A percentile compares a stretch with the other conserved stretches of the same genome.
Conservation (phyloP, 352 stramenopile species). For the Pythium dissotocum region DNA sequence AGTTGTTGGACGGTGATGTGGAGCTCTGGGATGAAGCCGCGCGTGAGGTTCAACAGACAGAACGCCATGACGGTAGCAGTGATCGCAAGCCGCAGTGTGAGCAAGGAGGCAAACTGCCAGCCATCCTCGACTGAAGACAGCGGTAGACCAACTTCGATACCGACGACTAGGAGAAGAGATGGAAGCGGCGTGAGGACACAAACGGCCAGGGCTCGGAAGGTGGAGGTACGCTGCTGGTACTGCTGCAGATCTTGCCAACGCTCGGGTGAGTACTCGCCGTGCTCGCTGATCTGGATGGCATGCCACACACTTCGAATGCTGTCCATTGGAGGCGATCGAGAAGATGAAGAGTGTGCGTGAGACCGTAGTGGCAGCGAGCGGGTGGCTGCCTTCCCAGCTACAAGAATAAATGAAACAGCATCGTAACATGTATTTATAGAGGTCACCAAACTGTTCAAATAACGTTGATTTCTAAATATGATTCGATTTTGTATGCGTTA, state of each 20-base stretch:
- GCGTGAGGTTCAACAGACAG: neutral
- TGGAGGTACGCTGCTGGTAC: neutral
- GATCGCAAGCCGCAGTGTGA: neutral
- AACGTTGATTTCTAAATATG: too few species aligned
- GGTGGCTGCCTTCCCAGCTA: too few species aligned
- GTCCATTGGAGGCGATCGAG: too few species aligned
- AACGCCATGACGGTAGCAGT: constrained; percentile 13
- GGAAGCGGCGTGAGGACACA: constrained; percentile 1
- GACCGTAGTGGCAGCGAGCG: too few species aligned
- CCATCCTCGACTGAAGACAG: neutral
- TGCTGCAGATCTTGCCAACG: neutral
- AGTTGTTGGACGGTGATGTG: neutral
- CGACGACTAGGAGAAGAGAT: neutral
- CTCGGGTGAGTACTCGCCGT: constrained; percentile 1
- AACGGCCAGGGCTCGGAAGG: neutral
- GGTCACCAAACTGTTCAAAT: too few species aligned
- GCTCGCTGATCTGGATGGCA: neutral
- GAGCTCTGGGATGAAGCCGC: constrained; percentile 7
- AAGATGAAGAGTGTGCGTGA: too few species aligned
- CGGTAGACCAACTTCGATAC: neutral
- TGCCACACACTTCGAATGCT: too few species aligned
- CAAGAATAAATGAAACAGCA: too few species aligned
- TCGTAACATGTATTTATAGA: too few species aligned
- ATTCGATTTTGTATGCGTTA: too few species aligned
- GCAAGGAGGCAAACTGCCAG: neutral